Base-by-base conservation (phyloP, 2,329 filamentous ascomycete species). In the Talaromyces piceae region DNA sequence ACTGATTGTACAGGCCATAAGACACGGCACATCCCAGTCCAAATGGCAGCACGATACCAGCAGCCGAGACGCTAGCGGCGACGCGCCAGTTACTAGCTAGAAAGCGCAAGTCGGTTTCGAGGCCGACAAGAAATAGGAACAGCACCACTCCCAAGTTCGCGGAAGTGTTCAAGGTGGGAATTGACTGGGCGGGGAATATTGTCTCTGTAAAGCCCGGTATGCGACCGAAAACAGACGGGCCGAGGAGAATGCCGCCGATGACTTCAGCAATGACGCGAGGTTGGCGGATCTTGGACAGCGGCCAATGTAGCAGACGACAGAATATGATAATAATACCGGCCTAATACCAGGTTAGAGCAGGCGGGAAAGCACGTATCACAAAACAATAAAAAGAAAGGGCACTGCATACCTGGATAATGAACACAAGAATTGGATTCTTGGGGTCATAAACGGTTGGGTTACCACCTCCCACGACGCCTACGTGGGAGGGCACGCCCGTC, bases 201-300 rank as follows among this genome's bases (percentile, higher is more conserved):
- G 84, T 76, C 2, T 75, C 69, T 47, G 81, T 76, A 71, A 95
- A 95, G 33, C 84, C 82, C 1, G 88, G 88, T 20, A 95, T 89
- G 48, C 86, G 83, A 62, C 89, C 89, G 82, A 95, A 86, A 20
- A 94, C 86, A 0, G 90, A 93, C 1, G 90, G 90, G 3, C 90
- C 90, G 1, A 95, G 78, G 31, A 95, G 68, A 62, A 93, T 88
- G 49, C 87, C 88, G n/a, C 86, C 87, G 50, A 91, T 82, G 53
- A 93, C 87, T 70, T 93, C 88, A 46, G 87, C 85, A 60, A 93
- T 91, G 58, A 93, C 88, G 44, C 86, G 82, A 56, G 88, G 88
- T 63, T 93, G 88, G 51, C 86, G 82, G 46, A 93, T 76, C 61
- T 83, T 84, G 59, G 84, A 84, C 4, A 91, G 78, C 8, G 87